Base-by-base conservation (phyloP, 1,284 basidiomycete species). In the Rhodotorula sp. region DNA sequence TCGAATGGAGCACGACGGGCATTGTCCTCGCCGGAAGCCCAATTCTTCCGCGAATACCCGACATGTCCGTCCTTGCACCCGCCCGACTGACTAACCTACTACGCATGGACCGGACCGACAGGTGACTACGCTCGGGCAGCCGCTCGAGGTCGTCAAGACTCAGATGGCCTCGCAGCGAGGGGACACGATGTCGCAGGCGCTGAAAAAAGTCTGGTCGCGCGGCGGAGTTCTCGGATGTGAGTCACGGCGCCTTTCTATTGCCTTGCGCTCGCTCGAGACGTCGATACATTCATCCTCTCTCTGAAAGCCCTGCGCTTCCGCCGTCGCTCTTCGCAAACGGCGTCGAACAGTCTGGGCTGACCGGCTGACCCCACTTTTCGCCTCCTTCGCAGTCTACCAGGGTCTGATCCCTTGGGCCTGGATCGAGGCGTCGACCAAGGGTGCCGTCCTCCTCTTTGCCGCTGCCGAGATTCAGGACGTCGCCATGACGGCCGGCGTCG, bases 341-440 rank as follows among this genome's bases (percentile, higher is more conserved):
- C 39, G 39, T 29, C 49, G 20, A 18, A 51, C 51, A 14, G 26
- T 14, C 21, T 15, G 12, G 31, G 5, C 10, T 57, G 20, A 39
- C 39, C 39, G n/a, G 54, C 54, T 54, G 23, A n/a, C 52, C 52
- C 23, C 52, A n/a, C 52, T 15, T 51, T 21, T 51, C 14, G 21
- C 3, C 39, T 26, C 18, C 18, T n/a, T 12, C 51, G 62, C 72
- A 79, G 78, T 97, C 85, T 99, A 94, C 84, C 97, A 99, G 84
- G 97, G 97, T 78, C 87, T 99, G 70, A 99, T 99, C 81, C 97
- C 96, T 79, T 99, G 96, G 93, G 97, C 97, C 43, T 99, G 97
- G 97, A 97, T 99, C 80, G 97, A 99, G 83, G 97, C 96, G 2
- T 97, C 95, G 1, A 99, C 97, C 4, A 99, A 99, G 82, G 97